Percentiles rank a stretch among this genome's conserved stretches.
Evolutionary conservation across 371 early-diverging fungal species (phyloP).

Genomic region (Rhizopus sp.): DNA sequence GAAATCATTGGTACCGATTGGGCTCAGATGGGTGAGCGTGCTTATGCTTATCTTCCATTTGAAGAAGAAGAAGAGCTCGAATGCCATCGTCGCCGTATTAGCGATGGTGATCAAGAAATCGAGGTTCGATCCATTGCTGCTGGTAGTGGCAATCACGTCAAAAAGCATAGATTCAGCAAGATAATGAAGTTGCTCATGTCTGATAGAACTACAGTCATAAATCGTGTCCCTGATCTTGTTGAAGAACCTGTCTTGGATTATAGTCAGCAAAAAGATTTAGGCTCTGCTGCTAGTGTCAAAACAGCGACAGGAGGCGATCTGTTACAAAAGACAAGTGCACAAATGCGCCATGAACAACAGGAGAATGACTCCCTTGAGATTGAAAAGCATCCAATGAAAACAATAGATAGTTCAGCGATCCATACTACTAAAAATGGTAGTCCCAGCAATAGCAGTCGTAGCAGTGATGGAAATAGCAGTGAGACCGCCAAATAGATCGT

Average conservation of each 20-base stretch:
- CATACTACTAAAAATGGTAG: too few species aligned
- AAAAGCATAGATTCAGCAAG: conserved; percentile 10
- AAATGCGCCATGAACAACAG: conserved; percentile 10
- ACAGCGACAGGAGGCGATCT: conserved; percentile 13
- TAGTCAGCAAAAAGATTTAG: conserved; percentile 37
- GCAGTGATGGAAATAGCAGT: too few species aligned
- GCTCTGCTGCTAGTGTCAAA: conserved; percentile 8
- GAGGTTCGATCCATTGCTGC: background rate
- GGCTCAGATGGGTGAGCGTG: conserved; percentile 72
- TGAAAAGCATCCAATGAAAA: conserved; percentile 14
- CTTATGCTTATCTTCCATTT: conserved; percentile 56
- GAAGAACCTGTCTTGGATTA: conserved; percentile 47
- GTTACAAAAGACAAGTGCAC: conserved; percentile 16
- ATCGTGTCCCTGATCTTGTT: conserved; percentile 38
- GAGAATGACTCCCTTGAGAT: conserved; percentile 9
- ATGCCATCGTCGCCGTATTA: conserved; percentile 1
- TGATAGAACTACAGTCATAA: conserved; percentile 28
- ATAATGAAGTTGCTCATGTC: conserved; percentile 28
- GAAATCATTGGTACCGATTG: conserved; percentile 65
- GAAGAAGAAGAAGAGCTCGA: conserved; percentile 29
- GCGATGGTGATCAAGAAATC: background rate
- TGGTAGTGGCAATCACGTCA: background rate
- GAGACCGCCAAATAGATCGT: too few species aligned
- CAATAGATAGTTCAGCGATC: background rate
- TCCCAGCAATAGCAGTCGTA: too few species aligned